Base-by-base conservation (phyloP, 2,329 filamentous ascomycete genomes). In the Aspergillus sp. region DNA sequence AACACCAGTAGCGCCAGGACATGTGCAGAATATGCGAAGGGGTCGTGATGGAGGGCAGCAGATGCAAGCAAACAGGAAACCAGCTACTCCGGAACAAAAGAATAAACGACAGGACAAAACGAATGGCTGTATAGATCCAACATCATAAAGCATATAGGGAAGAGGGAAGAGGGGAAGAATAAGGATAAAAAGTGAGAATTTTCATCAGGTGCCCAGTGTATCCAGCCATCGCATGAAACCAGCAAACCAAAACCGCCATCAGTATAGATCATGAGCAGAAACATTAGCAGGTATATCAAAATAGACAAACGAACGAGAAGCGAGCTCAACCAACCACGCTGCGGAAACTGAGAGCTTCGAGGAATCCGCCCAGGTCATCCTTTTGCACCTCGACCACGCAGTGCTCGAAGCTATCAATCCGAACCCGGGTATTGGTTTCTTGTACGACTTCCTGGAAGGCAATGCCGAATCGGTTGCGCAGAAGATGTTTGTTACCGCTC, bases 381-480 rank as follows among this genome's bases (percentile, higher is more conserved):
- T 96, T 97, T 76, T 88, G 88, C n/a, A 99, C 93, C 73, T 99
- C 95, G 47, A 98, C 93, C 7, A 98, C 95, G 69, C 91, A 96
- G 73, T 96, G 91, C 76, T 99, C 95, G 69, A 99, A 99, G 73
- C 90, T 96, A 75, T 99, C 95, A 70, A 97, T 96, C 59, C 92
- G 82, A 19, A 98, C 92, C 15, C 93, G 80, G 0, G 93, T 91
- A 58, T 88, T 95, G 15, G 93, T 98, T 79, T 97, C 91, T 52
- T 89, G 85, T 2, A 96, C 90, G 0, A 98, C 95, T 70, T 96
- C 92, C 72, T 97, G 92, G 74, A 99, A 99, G 3, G 95, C 93
- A 67, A 89, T 92, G 7, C 95, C 95, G 69, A 99, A 99, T 50
- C 90, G 86, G 75, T 98, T 99, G 52, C 90, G 78, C 2, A 93